These are phyloP conservation scores for Globisporangium megalacanthum DNA, from an alignment of 352 stramenopile species.

Conservation along the genomic window DNA sequence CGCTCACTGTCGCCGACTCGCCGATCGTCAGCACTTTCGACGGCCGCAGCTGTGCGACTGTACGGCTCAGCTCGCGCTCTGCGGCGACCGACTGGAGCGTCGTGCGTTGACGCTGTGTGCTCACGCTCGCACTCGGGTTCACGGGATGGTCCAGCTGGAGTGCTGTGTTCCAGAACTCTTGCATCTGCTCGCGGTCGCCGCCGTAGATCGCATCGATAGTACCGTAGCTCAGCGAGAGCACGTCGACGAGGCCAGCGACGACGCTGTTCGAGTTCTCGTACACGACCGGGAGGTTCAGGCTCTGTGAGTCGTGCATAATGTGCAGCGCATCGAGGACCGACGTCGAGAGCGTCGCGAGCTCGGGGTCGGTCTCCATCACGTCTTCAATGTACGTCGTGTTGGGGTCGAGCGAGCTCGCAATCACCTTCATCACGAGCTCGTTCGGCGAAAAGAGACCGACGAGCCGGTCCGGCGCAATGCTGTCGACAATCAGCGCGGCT, in stretches of 20 bases:
- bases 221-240: conserved; percentile 81
- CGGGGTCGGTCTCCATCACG: conserved; percentile 88
- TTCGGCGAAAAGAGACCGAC: conserved; percentile 96
- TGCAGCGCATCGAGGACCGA: conserved; percentile 82
- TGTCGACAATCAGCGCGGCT: conserved; percentile 92
- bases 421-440: conserved; percentile 95
- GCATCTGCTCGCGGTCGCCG: conserved; percentile 82
- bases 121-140: conserved; percentile 28
- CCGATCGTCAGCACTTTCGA: conserved; percentile 87
- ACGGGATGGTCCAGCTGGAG: conserved; percentile 72
- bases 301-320: conserved; percentile 87
- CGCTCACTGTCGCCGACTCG: conserved; percentile 75
- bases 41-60: conserved; percentile 72
- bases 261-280: conserved; percentile 48
- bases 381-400: conserved; percentile 86
- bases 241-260: conserved; percentile 78
- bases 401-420: conserved; percentile 90
- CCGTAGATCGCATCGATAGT: conserved; percentile 88
- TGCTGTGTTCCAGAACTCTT: conserved; percentile 87
- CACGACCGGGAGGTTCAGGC: conserved; percentile 77
- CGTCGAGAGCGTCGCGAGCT: conserved; percentile 59
- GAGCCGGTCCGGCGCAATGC: conserved; percentile 79
- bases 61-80: conserved; percentile 70
- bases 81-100: conserved; percentile 52
- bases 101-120: conserved; percentile 37